Percentiles rank a stretch among this genome's conserved stretches.
Evolutionary conservation across 1,284 basidiomycete genomes (phyloP).

Genomic region (Caloboletus firmus): DNA sequence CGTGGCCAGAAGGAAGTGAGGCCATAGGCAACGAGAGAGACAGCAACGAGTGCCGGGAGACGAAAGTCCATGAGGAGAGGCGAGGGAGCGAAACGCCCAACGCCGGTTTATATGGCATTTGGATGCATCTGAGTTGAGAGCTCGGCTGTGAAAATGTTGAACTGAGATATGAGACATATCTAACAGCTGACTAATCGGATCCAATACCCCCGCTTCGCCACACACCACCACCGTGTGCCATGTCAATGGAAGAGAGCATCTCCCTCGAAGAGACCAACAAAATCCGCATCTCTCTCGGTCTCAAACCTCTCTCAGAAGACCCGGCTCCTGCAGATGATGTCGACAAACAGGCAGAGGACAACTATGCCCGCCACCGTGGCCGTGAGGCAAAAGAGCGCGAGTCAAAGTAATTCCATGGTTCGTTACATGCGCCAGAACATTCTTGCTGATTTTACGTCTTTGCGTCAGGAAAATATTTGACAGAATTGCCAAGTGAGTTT

Average conservation of each 20-base stretch:
- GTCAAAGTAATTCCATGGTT: slow-evolving; percentile 57
- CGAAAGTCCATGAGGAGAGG: slow-evolving; percentile 11
- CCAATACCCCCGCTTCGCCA: neutral
- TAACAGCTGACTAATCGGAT: slow-evolving; percentile 21
- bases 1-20: slow-evolving; percentile 12
- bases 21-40: slow-evolving; percentile 6
- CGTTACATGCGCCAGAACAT: slow-evolving; percentile 9
- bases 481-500: slow-evolving; percentile 85
- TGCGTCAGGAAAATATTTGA: slow-evolving; percentile 68
- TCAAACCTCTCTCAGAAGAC: slow-evolving; percentile 89
- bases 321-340: slow-evolving; percentile 61
- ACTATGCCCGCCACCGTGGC: slow-evolving; percentile 75
- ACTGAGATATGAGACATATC: neutral
- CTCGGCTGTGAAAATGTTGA: too few species aligned
- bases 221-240: slow-evolving; percentile 21
- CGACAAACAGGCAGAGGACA: slow-evolving; percentile 81
- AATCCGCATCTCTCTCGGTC: slow-evolving; percentile 91
- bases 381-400: slow-evolving; percentile 72
- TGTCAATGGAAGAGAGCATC: slow-evolving; percentile 84
- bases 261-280: slow-evolving; percentile 98
- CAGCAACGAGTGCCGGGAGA: slow-evolving; percentile 11
- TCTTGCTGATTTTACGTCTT: slow-evolving; percentile 31
- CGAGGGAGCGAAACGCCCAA: neutral
- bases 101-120: slow-evolving; percentile 5
- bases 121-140: too few species aligned